phyloP scores from a whole-genome alignment of 2,329 filamentous ascomycete species.

The Penicillium sp. region DNA sequence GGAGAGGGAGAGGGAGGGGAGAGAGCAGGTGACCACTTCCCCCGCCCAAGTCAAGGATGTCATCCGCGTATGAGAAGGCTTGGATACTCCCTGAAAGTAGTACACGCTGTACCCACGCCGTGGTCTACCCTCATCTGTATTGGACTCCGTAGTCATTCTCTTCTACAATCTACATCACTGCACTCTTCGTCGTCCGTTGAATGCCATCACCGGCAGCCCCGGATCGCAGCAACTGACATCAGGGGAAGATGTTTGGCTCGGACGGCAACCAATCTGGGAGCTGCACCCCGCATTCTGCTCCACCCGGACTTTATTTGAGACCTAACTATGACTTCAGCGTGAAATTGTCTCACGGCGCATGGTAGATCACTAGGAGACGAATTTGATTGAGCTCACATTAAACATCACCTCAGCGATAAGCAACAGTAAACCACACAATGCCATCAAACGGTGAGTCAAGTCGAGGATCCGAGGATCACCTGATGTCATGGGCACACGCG shows the following conservation, averaged over 20 bases:
- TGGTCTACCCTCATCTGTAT: neutral
- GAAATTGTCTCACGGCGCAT: neutral
- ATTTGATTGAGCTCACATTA: neutral
- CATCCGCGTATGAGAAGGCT: slow-evolving; percentile 10
- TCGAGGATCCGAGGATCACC: slow-evolving; percentile 12
- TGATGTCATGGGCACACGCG: slow-evolving; percentile 10
- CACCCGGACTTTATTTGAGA: slow-evolving; percentile 14
- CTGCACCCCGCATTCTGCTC: slow-evolving; percentile 39
- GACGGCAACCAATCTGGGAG: slow-evolving; percentile 23
- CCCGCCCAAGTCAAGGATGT: slow-evolving; percentile 24
- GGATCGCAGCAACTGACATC: slow-evolving; percentile 36
- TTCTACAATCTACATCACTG: neutral
- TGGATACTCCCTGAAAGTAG: neutral
- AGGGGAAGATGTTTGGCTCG: slow-evolving; percentile 8
- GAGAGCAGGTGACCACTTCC: slow-evolving; percentile 33
- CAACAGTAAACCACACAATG: neutral
- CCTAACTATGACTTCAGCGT: neutral
- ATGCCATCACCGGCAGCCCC: slow-evolving; percentile 20
- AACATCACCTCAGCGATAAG: neutral
- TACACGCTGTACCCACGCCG: neutral
- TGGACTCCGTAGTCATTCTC: neutral
- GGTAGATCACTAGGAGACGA: neutral
- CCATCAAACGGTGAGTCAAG: slow-evolving; percentile 4
- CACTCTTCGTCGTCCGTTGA: neutral
- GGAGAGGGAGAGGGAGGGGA: slow-evolving; percentile 11